phyloP scores from a whole-genome alignment of 192 early-diverging fungal genomes.

The Bifiguratus adelaidae region DNA sequence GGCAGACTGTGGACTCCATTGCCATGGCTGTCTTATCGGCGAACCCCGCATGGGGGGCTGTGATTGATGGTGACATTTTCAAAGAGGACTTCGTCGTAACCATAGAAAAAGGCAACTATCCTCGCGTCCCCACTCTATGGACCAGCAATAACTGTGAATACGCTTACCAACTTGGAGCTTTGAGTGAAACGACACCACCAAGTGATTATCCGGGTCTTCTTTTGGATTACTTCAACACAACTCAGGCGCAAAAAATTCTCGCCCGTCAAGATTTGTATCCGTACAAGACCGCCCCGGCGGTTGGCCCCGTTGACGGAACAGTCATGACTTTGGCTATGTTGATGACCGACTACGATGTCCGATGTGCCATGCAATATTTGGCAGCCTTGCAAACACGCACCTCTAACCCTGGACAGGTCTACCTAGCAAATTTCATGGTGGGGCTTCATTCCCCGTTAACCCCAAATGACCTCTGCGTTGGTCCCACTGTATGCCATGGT shows the following conservation, averaged over 20 bases:
- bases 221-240: background rate
- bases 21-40: conserved; percentile 1
- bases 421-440: conserved; percentile 1
- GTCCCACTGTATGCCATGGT: background rate
- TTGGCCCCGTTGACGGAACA: conserved; percentile 1
- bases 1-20: conserved; percentile 1
- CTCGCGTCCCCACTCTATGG: conserved; percentile 1
- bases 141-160: conserved; percentile 2
- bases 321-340: conserved; percentile 2
- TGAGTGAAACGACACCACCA: conserved; percentile 1
- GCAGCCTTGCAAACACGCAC: conserved; percentile 1
- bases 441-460: conserved; percentile 1
- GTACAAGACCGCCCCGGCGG: conserved; percentile 1
- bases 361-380: conserved; percentile 3
- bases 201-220: conserved; percentile 1
- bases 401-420: conserved; percentile 1
- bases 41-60: conserved; percentile 1
- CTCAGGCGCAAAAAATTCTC: conserved; percentile 1
- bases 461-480: conserved; percentile 1
- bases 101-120: conserved; percentile 1
- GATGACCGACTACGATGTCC: conserved; percentile 1
- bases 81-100: background rate
- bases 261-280: conserved; percentile 3
- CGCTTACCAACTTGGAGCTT: conserved; percentile 1
- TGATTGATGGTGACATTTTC: conserved; percentile 1